phyloP scores from a whole-genome alignment of 768 basidiomycete genomes.

The Coprinopsis cinerea region DNA sequence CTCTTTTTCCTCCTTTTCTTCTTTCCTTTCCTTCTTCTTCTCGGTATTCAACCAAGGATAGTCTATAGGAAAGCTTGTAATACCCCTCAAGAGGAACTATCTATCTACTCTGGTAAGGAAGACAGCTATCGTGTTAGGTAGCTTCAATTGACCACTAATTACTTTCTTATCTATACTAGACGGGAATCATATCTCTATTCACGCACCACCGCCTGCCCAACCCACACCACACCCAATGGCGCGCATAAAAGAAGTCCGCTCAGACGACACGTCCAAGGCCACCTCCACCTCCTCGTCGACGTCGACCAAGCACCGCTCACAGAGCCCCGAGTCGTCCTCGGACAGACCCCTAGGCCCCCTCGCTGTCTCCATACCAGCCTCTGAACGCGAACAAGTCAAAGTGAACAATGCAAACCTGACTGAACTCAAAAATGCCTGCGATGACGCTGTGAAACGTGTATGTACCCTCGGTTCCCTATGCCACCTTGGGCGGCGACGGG shows the following conservation, averaged over 20 bases:
- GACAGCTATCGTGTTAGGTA: no score
- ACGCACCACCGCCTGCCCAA: not conserved
- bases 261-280: not conserved
- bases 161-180: not conserved
- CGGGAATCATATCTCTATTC: no score
- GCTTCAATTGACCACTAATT: not conserved
- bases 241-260: slow-evolving; percentile 3
- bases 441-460: slow-evolving; percentile 89
- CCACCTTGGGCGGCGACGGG: no score
- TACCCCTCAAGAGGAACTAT: not conserved
- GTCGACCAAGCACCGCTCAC: slow-evolving; percentile 2
- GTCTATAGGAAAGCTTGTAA: not conserved
- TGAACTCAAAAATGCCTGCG: slow-evolving; percentile 67
- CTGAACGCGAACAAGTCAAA: slow-evolving; percentile 50
- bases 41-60: no score
- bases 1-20: not conserved
- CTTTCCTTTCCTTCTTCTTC: not conserved
- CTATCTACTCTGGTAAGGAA: no score
- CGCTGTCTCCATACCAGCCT: slow-evolving; percentile 36
- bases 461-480: no score
- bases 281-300: not conserved
- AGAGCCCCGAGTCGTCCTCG: slow-evolving; percentile 17
- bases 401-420: slow-evolving; percentile 53
- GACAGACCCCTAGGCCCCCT: slow-evolving; percentile 53
- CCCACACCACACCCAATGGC: not conserved